These are phyloP conservation scores for Agaricus subrufescens DNA, from an alignment of 768 basidiomycete species.

Conservation along the genomic window DNA sequence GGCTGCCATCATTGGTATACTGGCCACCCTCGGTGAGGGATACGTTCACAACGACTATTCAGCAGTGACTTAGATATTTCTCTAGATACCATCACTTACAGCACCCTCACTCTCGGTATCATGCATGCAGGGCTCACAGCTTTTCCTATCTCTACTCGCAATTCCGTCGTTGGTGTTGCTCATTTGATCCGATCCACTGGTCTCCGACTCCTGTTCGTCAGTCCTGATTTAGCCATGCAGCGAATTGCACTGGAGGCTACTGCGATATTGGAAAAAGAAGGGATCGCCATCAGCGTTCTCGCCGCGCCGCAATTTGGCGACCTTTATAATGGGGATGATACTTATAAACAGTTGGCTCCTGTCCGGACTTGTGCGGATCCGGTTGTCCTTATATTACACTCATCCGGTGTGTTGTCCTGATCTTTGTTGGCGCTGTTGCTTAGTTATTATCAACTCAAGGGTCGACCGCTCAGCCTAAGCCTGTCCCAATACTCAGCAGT, in stretches of 20 bases:
- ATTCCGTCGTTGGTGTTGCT: slow-evolving; percentile 40
- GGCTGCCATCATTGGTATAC: not conserved
- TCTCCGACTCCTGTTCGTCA: slow-evolving; percentile 18
- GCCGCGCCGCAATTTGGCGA: slow-evolving; percentile 1
- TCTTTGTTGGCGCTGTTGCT: not conserved
- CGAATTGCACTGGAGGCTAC: slow-evolving; percentile 13
- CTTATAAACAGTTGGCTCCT: not conserved
- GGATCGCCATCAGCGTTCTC: not conserved
- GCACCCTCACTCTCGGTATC: slow-evolving; percentile 28
- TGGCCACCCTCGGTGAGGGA: not conserved
- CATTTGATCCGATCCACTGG: slow-evolving; percentile 30
- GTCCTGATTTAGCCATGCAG: slow-evolving; percentile 17
- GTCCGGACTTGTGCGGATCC: not conserved
- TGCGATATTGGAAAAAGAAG: not conserved
- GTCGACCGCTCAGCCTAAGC: slow-evolving; percentile 21
- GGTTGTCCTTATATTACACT: slow-evolving; percentile 14
- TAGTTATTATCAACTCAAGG: slow-evolving; percentile 9
- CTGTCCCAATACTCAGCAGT: slow-evolving; percentile 11
- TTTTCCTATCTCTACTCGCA: slow-evolving; percentile 36
- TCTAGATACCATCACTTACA: slow-evolving; percentile 30
- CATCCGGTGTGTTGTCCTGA: slow-evolving; percentile 14
- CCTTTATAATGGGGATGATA: not conserved
- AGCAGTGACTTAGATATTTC: too few relatives aligned
- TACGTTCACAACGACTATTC: too few relatives aligned
- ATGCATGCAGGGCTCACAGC: slow-evolving; percentile 33